Evolutionary conservation across 2,329 filamentous ascomycete species (phyloP).

Genomic region (Verticillium albo-atrum): DNA sequence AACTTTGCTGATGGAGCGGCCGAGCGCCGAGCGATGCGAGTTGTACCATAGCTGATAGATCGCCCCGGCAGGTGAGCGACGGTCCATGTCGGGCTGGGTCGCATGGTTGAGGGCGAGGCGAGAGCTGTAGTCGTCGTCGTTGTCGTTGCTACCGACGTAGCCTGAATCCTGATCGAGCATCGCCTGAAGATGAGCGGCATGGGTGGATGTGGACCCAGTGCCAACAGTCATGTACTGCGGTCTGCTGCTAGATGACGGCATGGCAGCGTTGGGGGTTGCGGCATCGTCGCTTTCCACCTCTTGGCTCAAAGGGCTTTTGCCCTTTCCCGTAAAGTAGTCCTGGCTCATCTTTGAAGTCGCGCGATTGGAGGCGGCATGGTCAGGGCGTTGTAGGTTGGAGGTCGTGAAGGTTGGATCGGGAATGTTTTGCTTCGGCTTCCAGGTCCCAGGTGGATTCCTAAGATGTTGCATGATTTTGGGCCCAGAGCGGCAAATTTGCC

Average conservation of each 20-base stretch:
- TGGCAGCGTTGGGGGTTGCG: conserved; percentile 18
- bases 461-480: conserved; percentile 2
- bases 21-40: conserved; percentile 82
- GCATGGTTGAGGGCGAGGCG: conserved; percentile 24
- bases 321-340: conserved; percentile 52
- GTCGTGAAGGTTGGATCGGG: conserved; percentile 6
- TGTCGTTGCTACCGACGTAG: conserved; percentile 75
- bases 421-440: conserved; percentile 6
- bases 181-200: conserved; percentile 74
- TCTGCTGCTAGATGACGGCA: conserved; percentile 23
- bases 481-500: conserved; percentile 4
- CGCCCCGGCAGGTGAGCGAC: conserved; percentile 66
- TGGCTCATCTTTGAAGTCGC: conserved; percentile 50
- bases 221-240: conserved; percentile 88
- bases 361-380: conserved; percentile 28
- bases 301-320: conserved; percentile 37
- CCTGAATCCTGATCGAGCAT: conserved; percentile 83
- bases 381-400: conserved; percentile 12
- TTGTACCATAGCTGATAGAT: conserved; percentile 95
- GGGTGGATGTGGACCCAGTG: conserved; percentile 73
- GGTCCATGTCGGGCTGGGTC: conserved; percentile 21
- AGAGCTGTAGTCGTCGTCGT: conserved; percentile 45
- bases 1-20: conserved; percentile 79
- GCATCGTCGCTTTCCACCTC: conserved; percentile 19
- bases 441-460: not conserved